Evolutionary conservation across 768 basidiomycete genomes (phyloP), one percentile per base, ranked within the genome.

Genomic region (Suillus subluteus): DNA sequence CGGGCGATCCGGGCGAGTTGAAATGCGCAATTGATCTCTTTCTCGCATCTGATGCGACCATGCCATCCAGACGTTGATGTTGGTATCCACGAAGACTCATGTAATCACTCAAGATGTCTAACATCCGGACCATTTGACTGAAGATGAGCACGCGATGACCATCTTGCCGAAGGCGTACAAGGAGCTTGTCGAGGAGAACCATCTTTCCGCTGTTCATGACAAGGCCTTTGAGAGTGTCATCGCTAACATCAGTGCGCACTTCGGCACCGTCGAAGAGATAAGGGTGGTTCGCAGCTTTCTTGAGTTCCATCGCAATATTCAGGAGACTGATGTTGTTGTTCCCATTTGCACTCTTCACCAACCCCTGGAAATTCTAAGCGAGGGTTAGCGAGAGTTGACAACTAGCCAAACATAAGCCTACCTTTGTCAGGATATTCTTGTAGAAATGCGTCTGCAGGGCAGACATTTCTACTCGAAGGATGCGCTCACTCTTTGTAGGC

Each of bases 131-230:
- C 98, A 99, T 99, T 79, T 98, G 95, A 73, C 96, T 98, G 84
- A 99, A 99, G 72, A 99, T 99, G 72, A 99, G 86, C 35, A 99
- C 98, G 61, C 98, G 92, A 73, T 99, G 98, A 4, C 94, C 93
- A 75, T 99, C 97, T 70, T 87, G 89, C 72, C 92, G 92, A 61
- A 99, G 86, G 21, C 94, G 89, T 30, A 84, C 86, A n/a, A 99
- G 88, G 18, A 99, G 87, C 78, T 99, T 99, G 82, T 99, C 98
- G 64, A 99, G 89, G 40, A 99, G 82, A 59, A 99, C 96, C 91
- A 99, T 90, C 82, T 99, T 99, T 41, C 98, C 98, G 67, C 95
- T 96, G 79, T 91, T 97, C 94, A 98, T 98, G 69, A 99, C 95
- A 23, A 99, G 86, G n/a, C 96, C 96, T 73, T 93, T 94, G 67